Conservation (phyloP, 1,139 yeast genomes). For the Yamadazyma epiphylla region DNA sequence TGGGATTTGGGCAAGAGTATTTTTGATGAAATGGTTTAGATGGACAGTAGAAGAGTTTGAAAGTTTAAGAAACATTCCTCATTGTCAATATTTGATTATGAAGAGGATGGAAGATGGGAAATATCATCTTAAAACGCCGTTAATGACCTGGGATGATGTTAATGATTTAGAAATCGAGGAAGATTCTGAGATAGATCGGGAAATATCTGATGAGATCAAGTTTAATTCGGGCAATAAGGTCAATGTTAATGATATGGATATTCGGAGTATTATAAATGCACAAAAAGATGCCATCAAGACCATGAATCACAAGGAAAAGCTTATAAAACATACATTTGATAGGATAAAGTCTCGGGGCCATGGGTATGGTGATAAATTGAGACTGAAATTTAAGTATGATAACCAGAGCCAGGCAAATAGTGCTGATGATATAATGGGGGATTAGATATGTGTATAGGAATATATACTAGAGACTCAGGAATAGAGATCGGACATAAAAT, state of each 20-base stretch:
- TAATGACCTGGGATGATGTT: conserved; percentile 60
- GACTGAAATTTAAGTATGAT: conserved; percentile 19
- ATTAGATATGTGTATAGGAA: no score
- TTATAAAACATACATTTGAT: conserved; percentile 31
- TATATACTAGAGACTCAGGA: no score
- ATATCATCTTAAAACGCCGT: conserved; percentile 48
- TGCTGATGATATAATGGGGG: no score
- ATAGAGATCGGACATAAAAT: no score
- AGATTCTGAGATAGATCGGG: conserved; percentile 35
- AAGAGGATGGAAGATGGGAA: conserved; percentile 48
- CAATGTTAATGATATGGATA: conserved; percentile 40
- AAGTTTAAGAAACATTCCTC: conserved; percentile 73
- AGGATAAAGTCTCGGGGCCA: conserved; percentile 15
- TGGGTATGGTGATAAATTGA: conserved; percentile 11
- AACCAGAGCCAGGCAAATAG: conserved; percentile 30
- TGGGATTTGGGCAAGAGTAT: conserved; percentile 92
- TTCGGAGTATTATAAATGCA: conserved; percentile 39
- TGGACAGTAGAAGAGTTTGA: conserved; percentile 92
- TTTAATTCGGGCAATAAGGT: conserved; percentile 38
- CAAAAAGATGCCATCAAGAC: conserved; percentile 41
- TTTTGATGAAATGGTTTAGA: conserved; percentile 87
- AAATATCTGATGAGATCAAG: conserved; percentile 38
- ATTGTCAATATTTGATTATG: conserved; percentile 80
- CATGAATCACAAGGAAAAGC: conserved; percentile 34
- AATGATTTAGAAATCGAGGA: conserved; percentile 38